Evolutionary conservation across 495 filamentous ascomycete species (phyloP).

Genomic region (Daldinia grandis): DNA sequence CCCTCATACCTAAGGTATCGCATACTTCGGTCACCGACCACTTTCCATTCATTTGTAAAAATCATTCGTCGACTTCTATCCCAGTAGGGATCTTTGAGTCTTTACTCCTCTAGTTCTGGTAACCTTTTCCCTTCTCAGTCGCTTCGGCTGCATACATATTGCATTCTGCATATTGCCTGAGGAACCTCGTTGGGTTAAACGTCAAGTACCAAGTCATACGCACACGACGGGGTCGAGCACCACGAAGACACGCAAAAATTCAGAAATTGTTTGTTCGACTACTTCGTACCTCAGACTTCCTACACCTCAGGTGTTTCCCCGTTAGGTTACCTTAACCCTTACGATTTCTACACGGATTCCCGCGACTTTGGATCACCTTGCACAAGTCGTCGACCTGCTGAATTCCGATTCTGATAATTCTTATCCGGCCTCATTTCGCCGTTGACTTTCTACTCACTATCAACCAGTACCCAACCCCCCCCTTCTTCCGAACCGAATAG

Average conservation of each 20-base stretch:
- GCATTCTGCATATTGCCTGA: neutral
- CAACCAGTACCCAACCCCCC: conserved; percentile 15
- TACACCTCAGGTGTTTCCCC: conserved; percentile 2
- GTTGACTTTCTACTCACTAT: conserved; percentile 1
- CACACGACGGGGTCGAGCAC: conserved; percentile 6
- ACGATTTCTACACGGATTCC: conserved; percentile 22
- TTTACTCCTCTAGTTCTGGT: conserved; percentile 14
- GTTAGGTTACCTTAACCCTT: conserved; percentile 7
- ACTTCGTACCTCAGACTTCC: neutral
- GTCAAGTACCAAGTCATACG: conserved; percentile 17
- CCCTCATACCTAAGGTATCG: neutral
- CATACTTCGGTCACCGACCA: conserved; percentile 17
- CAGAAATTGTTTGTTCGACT: neutral
- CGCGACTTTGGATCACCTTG: conserved; percentile 30
- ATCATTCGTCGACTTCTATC: conserved; percentile 1
- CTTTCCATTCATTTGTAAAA: conserved; percentile 25
- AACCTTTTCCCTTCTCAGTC: conserved; percentile 3
- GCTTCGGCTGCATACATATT: conserved; percentile 2
- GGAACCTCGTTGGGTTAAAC: conserved; percentile 15
- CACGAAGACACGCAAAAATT: neutral
- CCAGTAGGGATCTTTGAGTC: conserved; percentile 12
- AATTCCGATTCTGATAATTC: conserved; percentile 24
- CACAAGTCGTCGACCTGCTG: conserved; percentile 24
- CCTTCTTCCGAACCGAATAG: conserved; percentile 14
- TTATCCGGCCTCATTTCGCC: neutral